Base-by-base conservation (phyloP, 108 stramenopile genomes). In the Ochromonas danica region DNA sequence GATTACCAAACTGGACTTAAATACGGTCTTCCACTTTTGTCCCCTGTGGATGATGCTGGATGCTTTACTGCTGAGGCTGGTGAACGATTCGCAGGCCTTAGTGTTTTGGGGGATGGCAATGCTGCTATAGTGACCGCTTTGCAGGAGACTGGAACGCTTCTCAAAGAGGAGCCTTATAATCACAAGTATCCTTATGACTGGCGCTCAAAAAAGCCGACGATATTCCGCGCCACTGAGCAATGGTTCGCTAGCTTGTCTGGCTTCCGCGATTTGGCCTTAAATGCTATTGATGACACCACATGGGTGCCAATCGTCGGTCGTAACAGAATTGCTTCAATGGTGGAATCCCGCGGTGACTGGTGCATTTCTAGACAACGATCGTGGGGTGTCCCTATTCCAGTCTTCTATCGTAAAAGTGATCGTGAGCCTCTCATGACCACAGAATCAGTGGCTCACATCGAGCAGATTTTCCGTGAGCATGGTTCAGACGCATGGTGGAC, bases 121-220 rank as follows among this genome's bases (percentile, higher is more conserved):
- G 79, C 83, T 45, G 95, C 92, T 1, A 90, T 96, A 38, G 86
- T 97, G 79, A 89, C 91, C 40, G 93, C 92, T 28, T 84, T 97
- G 79, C 72, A 81, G 61, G 87, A 88, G 65, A 79, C 81, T 0
- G 93, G 94, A 42, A 90, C 93, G 25, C 87, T 97, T 77, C 77
- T 97, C 38, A 85, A 86, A 45, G 89, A 80, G 36, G 93, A 95
- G 85, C 91, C 93, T 65, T 97, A 97, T 82, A 88, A 87, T 25
- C 98, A 99, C 89, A 95, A 97, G 77, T 99, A 99, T 85, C 98
- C 98, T 0, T 97, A 97, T 85, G 98, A 99, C 85, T 99, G 98
- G 98, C 87, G 98, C 79, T 97, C 97, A 27, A 99, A 99, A 87
- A 95, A 96, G 80, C 98, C 98, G 31, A 95, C 96, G 30, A 97